Percentiles rank a stretch among this genome's conserved stretches.
phyloP scores from a whole-genome alignment of 768 basidiomycete genomes.

The Macrolepiota dolichaula region DNA sequence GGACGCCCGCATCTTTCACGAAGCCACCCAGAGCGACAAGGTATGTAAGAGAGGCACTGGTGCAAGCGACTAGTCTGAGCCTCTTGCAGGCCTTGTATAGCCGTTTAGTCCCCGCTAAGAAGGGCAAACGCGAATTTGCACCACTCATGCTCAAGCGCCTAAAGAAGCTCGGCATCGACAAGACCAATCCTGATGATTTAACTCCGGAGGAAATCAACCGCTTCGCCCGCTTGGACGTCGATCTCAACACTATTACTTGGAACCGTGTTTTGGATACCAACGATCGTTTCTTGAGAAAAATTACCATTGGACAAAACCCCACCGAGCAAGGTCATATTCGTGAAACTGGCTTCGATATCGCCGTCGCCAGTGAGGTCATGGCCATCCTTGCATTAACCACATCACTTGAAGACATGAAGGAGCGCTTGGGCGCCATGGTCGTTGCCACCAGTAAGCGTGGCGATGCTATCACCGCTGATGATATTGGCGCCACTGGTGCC shows the following conservation, averaged over 20 bases:
- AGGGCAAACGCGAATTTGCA: constrained; percentile 92
- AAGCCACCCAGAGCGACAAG: constrained; percentile 94
- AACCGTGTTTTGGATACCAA: constrained; percentile 96
- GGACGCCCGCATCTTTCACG: constrained; percentile 97
- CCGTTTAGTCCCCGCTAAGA: constrained; percentile 89
- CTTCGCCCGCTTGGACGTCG: constrained; percentile 91
- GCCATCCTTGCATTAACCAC: constrained; percentile 93
- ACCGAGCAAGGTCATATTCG: constrained; percentile 91
- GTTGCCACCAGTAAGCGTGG: constrained; percentile 91
- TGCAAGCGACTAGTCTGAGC: neutral
- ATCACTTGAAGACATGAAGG: constrained; percentile 85
- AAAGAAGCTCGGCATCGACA: constrained; percentile 91
- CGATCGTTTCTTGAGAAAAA: constrained; percentile 93
- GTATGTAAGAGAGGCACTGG: constrained; percentile 22
- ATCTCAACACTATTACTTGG: constrained; percentile 92
- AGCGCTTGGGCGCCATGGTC: constrained; percentile 93
- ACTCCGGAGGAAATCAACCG: constrained; percentile 88
- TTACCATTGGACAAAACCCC: constrained; percentile 85
- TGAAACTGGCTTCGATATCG: constrained; percentile 92
- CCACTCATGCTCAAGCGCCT: constrained; percentile 96
- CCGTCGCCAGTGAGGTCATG: constrained; percentile 98
- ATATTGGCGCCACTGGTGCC: constrained; percentile 92
- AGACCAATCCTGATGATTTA: constrained; percentile 88
- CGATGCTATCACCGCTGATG: constrained; percentile 92
- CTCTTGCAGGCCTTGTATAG: constrained; percentile 68